Conservation (phyloP, 495 filamentous ascomycete genomes). For the Cercophora newfieldiana region DNA sequence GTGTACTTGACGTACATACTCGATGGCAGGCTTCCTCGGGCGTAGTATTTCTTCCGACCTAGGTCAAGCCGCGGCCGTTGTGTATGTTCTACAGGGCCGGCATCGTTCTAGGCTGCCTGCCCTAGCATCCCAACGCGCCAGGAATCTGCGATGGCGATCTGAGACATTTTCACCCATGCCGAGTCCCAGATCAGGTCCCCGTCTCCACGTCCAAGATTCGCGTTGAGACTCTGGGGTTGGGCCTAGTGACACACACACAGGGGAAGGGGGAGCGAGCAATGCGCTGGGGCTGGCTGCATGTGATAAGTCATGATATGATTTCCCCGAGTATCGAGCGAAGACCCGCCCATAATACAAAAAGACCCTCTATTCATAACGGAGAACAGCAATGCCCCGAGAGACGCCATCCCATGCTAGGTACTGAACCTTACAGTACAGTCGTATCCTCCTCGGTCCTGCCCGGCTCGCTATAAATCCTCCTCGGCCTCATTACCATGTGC, state of each 20-base stretch:
- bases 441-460: background rate
- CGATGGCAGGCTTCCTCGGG: background rate
- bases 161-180: background rate
- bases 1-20: background rate
- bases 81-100: too few relatives aligned
- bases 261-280: background rate
- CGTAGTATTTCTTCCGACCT: background rate
- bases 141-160: background rate
- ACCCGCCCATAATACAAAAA: background rate
- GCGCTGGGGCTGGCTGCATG: background rate
- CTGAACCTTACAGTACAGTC: too few relatives aligned
- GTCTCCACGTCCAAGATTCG: background rate
- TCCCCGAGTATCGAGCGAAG: background rate
- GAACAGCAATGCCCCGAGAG: background rate
- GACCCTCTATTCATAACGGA: background rate
- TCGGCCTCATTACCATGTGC: conserved; percentile 15
- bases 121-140: background rate
- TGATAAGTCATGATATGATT: background rate
- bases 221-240: background rate
- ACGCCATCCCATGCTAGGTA: background rate
- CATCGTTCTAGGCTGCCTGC: background rate
- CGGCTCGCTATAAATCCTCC: conserved; percentile 2
- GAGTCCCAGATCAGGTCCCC: background rate
- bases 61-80: background rate
- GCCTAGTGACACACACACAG: background rate